Evolutionary conservation across 2,329 filamentous ascomycete genomes (phyloP), one percentile per base, ranked within the genome.

Genomic region (Aspergillus pseudoviridinutans): DNA sequence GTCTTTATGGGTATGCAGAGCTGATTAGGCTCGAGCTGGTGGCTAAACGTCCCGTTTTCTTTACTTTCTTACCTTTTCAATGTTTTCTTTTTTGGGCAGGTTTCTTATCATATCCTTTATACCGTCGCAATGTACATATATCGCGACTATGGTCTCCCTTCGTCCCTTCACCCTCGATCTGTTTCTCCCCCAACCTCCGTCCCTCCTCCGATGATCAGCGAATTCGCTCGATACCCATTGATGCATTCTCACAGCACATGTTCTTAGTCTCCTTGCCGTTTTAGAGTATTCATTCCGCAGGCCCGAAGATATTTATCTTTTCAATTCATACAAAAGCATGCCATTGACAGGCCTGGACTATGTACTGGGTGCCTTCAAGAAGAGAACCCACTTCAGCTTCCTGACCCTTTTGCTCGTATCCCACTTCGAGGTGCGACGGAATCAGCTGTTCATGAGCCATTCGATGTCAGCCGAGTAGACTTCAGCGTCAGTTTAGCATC

Each of bases 1-100:
- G 89, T 97, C 59, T 97, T 97, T 72, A 74, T 75, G 71, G 72
- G 71, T 47, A 71, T 75, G 66, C 68, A 74, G 59, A 63, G 60
- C 46, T 71, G 24, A 25, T 27, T 47, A 64, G 44, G 32, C 24
- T 53, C 27, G 8, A n/a, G n/a, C 27, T 55, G 35, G 44, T 22
- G 22, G 46, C 32, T 56, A 56, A n/a, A 25, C 41, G 28, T 47
- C 50, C 20, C 44, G 32, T 55, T 54, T 53, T 17, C 49, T 17
- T 44, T 57, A 20, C 12, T n/a, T 47, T 24, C 35, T 55, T 55
- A 50, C 52, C 4, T 42, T 28, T 29, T 28, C 22, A 7, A 17
- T 3, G 1, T 44, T 17, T 44, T 22, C 41, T 44, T 44, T 14
- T 47, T 47, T 14, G 32, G 32, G 32, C 32, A 59, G 54, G 49